phyloP scores from a whole-genome alignment of 306 rosid genomes.

The Citrullus mucosospermus region DNA sequence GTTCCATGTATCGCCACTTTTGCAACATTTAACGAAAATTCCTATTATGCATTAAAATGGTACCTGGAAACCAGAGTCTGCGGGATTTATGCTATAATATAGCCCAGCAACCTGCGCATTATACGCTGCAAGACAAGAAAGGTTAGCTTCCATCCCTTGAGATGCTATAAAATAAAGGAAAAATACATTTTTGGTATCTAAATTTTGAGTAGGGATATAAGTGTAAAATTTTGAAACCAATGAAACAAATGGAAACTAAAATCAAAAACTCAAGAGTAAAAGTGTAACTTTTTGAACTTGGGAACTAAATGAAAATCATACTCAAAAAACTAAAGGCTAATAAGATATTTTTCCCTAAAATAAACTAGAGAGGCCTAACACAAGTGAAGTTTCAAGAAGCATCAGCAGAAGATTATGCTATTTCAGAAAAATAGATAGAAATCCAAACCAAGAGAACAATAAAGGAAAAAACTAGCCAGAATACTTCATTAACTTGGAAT shows the following conservation, averaged over 20 bases:
- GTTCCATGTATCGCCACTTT: not conserved
- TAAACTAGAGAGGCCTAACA: not conserved
- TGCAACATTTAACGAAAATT: not conserved
- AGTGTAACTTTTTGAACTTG: not conserved
- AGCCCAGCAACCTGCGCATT: constrained; percentile 85
- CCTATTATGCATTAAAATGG: not conserved
- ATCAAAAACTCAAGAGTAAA: not conserved
- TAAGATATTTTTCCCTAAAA: not conserved
- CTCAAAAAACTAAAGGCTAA: not conserved
- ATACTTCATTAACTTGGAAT: not conserved
- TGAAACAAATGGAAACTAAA: not conserved
- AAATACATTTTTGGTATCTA: too few species aligned
- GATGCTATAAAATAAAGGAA: not conserved
- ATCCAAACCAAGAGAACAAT: not conserved
- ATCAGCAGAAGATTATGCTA: not conserved
- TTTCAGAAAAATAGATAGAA: not conserved
- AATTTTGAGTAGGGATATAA: not conserved
- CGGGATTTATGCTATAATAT: constrained; percentile 35
- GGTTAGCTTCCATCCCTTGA: not conserved
- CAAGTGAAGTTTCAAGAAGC: not conserved
- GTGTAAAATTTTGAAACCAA: not conserved
- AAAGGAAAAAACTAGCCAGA: not conserved
- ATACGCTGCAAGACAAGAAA: constrained; percentile 48
- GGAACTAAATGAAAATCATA: not conserved
- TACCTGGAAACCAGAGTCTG: constrained; percentile 80